A percentile compares a stretch with the other conserved stretches of the same genome.
Evolutionary conservation across 371 early-diverging fungal genomes (phyloP).

Genomic region (Mucor indicus): DNA sequence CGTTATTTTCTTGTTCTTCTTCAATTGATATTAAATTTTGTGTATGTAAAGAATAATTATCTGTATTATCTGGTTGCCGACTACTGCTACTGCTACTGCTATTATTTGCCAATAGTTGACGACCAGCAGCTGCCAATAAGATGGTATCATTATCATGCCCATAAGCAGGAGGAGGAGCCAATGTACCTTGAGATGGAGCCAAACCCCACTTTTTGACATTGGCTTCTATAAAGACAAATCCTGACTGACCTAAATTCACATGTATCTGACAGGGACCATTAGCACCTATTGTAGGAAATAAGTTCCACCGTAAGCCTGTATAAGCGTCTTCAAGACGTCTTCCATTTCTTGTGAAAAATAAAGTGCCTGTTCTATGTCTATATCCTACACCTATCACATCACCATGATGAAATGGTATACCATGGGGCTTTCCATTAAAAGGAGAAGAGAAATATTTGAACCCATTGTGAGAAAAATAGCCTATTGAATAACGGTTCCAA

Average conservation of each 20-base stretch:
- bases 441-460: conserved; percentile 62
- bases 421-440: conserved; percentile 59
- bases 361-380: conserved; percentile 68
- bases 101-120: too few species aligned
- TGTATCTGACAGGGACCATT: conserved; percentile 63
- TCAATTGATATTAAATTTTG: too few species aligned
- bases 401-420: conserved; percentile 61
- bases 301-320: conserved; percentile 50
- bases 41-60: conserved; percentile 7
- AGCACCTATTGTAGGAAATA: conserved; percentile 66
- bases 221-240: conserved; percentile 75
- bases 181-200: conserved; percentile 66
- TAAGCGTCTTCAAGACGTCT: conserved; percentile 58
- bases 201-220: conserved; percentile 83
- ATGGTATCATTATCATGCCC: conserved; percentile 54
- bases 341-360: conserved; percentile 81
- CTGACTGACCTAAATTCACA: conserved; percentile 59
- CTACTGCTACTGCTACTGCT: too few species aligned
- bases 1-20: too few species aligned
- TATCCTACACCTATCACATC: conserved; percentile 82
- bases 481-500: conserved; percentile 76
- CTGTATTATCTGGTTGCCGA: too few species aligned
- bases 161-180: conserved; percentile 71
- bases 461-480: conserved; percentile 69
- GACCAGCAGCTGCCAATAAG: conserved; percentile 15